A percentile compares a stretch with the other conserved stretches of the same genome.
These are phyloP conservation scores for Nigrograna mackinnonii DNA, from an alignment of 2,329 filamentous ascomycete genomes.

Conservation along the genomic window DNA sequence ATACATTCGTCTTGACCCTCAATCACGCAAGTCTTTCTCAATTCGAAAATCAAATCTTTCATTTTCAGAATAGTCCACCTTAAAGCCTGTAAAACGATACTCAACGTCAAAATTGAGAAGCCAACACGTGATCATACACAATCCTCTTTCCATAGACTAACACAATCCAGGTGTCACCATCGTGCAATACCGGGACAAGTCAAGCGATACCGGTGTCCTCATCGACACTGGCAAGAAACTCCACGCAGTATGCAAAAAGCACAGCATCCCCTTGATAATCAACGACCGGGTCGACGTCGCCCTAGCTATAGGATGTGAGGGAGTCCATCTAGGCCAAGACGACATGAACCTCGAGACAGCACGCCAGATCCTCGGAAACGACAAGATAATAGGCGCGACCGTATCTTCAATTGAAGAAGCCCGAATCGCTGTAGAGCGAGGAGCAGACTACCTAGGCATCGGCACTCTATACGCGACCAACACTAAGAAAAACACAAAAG, in stretches of 20 bases:
- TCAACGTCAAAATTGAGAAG: no score
- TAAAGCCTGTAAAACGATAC: no score
- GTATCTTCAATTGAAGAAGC: constrained; percentile 78
- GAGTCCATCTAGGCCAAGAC: constrained; percentile 93
- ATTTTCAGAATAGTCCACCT: no score
- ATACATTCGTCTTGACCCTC: no score
- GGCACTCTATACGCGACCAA: constrained; percentile 84
- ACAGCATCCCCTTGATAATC: constrained; percentile 80
- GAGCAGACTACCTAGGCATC: constrained; percentile 90
- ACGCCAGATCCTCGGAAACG: constrained; percentile 70
- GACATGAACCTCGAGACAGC: constrained; percentile 75
- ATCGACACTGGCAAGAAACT: constrained; percentile 72
- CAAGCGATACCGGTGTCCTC: constrained; percentile 71
- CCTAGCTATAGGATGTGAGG: constrained; percentile 82
- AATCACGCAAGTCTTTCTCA: no score
- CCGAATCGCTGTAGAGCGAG: constrained; percentile 68
- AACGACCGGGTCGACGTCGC: constrained; percentile 94
- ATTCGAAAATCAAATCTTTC: no score
- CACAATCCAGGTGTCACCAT: constrained; percentile 65
- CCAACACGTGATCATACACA: no score
- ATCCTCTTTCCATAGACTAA: background rate
- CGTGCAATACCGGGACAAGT: constrained; percentile 92
- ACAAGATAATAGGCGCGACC: constrained; percentile 86
- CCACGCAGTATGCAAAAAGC: constrained; percentile 68
- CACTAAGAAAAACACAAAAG: constrained; percentile 85